Percentiles rank a stretch among this genome's conserved stretches.
Conservation (phyloP, 768 basidiomycete species). For the Termitomyces titanicus region DNA sequence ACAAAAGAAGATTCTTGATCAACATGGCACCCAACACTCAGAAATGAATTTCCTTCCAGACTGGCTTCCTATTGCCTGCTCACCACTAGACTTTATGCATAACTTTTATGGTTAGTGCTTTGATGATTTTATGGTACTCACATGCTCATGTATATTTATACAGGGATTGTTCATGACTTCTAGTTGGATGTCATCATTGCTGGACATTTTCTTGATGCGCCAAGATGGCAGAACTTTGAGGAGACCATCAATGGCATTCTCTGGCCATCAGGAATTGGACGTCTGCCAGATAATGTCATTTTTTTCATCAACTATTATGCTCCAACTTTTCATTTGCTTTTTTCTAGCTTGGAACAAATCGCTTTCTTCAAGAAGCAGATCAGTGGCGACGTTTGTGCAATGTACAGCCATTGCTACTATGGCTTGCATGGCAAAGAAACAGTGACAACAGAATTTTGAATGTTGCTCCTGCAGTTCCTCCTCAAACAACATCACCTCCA, state of each 20-base stretch:
- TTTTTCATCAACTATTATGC: too few species aligned
- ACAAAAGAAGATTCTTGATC: neutral
- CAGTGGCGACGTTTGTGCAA: neutral
- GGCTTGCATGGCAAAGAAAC: neutral
- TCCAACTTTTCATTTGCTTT: too few species aligned
- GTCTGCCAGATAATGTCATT: too few species aligned
- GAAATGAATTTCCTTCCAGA: neutral
- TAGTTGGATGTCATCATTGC: too few species aligned
- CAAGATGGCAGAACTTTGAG: too few species aligned
- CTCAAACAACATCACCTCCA: neutral
- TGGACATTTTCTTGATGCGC: too few species aligned
- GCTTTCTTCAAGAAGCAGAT: neutral
- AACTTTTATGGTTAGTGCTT: neutral
- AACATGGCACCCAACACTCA: neutral
- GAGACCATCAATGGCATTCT: too few species aligned
- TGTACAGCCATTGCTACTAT: neutral
- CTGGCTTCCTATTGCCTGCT: neutral
- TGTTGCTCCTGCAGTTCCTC: neutral
- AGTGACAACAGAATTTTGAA: neutral
- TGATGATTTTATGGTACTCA: too few species aligned
- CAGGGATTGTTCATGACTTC: too few species aligned
- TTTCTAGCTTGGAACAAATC: neutral
- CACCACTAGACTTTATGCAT: neutral
- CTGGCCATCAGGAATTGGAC: too few species aligned
- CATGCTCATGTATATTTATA: too few species aligned